Evolutionary conservation across 1,284 basidiomycete species (phyloP).

Genomic region (Cryptococcus amylolentus): DNA sequence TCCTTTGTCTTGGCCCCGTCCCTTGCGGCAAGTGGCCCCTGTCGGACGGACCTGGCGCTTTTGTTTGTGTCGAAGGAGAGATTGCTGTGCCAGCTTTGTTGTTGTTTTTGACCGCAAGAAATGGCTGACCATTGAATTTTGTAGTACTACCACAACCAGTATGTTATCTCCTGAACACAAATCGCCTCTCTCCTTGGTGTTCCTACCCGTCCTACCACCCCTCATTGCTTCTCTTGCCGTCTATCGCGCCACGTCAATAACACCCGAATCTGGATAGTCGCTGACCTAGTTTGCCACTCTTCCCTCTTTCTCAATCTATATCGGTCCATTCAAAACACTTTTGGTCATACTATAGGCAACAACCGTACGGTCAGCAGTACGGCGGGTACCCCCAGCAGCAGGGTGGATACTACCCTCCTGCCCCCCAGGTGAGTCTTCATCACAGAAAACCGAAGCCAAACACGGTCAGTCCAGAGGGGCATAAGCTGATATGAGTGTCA

Average conservation of each 20-base stretch:
- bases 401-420: slow-evolving; percentile 37
- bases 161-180: slow-evolving; percentile 3
- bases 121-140: neutral
- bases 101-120: neutral
- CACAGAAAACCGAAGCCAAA: neutral
- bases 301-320: neutral
- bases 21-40: neutral
- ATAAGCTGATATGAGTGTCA: neutral
- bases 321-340: neutral
- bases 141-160: slow-evolving; percentile 36
- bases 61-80: neutral
- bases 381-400: slow-evolving; percentile 22
- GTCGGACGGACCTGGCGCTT: neutral
- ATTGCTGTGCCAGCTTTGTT: neutral
- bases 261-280: neutral
- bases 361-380: slow-evolving; percentile 22
- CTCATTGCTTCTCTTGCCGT: neutral
- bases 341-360: slow-evolving; percentile 16
- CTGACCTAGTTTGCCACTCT: neutral
- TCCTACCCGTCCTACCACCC: neutral
- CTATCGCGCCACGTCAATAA: neutral
- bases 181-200: no score
- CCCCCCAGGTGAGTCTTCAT: slow-evolving; percentile 33
- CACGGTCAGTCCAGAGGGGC: neutral
- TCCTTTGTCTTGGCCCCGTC: neutral